Conservation (phyloP, 441 rosid genomes). For the Kokia cookei region DNA sequence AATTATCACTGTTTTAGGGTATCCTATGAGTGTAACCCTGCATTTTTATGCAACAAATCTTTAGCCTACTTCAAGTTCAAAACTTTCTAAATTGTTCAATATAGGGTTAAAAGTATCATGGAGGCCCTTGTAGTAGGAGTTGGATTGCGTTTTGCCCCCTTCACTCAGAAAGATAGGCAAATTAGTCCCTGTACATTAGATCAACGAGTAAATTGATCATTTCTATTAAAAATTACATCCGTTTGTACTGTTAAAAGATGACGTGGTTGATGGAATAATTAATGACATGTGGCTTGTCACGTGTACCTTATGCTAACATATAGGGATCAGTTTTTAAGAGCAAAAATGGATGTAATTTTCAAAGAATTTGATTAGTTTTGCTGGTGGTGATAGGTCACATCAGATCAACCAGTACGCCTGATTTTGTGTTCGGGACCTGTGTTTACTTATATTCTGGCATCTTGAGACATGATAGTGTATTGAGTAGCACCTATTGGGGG, state of each 20-base stretch:
- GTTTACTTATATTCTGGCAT: not conserved
- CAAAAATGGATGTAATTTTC: too few species aligned
- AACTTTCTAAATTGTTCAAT: not conserved
- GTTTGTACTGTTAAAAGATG: too few species aligned
- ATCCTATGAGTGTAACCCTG: conserved; percentile 21
- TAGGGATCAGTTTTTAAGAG: too few species aligned
- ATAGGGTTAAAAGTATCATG: not conserved
- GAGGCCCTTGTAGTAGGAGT: too few species aligned
- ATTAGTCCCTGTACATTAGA: too few species aligned
- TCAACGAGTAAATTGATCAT: too few species aligned
- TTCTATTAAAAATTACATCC: too few species aligned
- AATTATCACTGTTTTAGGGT: conserved; percentile 5
- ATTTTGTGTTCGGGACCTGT: conserved; percentile 9
- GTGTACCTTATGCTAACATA: too few species aligned
- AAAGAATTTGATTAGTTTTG: not conserved
- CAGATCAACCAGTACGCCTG: not conserved
- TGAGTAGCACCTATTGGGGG: conserved; percentile 30
- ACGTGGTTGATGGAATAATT: too few species aligned
- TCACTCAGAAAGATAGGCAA: too few species aligned
- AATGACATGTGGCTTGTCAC: too few species aligned
- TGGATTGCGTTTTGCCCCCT: too few species aligned
- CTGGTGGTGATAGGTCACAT: conserved; percentile 7
- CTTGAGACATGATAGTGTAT: conserved; percentile 19
- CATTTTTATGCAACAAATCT: conserved; percentile 19
- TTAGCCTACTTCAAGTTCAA: not conserved